Conservation (phyloP, 129 eudicot species). For the Deinandra increscens region DNA sequence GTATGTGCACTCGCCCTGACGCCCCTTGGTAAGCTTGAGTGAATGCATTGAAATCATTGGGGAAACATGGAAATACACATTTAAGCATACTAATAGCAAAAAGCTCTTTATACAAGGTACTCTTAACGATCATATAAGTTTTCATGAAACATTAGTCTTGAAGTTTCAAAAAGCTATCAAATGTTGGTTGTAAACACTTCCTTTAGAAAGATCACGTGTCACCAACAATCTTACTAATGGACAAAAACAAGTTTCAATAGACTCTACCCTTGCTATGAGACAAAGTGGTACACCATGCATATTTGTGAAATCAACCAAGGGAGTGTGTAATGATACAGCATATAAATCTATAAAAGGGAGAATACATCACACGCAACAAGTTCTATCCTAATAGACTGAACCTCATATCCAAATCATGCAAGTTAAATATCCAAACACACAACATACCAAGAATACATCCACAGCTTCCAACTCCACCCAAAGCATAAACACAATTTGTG, state of each 20-base stretch:
- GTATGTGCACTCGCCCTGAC: background rate
- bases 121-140: constrained; percentile 2
- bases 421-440: background rate
- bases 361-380: background rate
- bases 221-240: constrained; percentile 1
- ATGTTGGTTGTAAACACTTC: constrained; percentile 10
- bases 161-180: background rate
- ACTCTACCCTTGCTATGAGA: background rate
- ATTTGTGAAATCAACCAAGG: background rate
- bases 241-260: background rate
- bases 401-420: background rate
- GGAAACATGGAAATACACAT: background rate
- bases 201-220: constrained; percentile 6
- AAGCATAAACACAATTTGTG: constrained; percentile 80
- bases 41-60: background rate
- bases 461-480: constrained; percentile 99
- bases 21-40: background rate
- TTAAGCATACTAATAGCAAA: background rate
- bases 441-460: constrained; percentile 81
- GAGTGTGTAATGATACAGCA: background rate
- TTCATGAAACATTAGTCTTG: background rate
- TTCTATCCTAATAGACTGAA: background rate
- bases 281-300: background rate
- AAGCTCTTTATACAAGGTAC: constrained; percentile 13
- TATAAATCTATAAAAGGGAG: background rate